Base-by-base conservation (phyloP, 345 rosid genomes). In the Eucalyptus pauciflora region DNA sequence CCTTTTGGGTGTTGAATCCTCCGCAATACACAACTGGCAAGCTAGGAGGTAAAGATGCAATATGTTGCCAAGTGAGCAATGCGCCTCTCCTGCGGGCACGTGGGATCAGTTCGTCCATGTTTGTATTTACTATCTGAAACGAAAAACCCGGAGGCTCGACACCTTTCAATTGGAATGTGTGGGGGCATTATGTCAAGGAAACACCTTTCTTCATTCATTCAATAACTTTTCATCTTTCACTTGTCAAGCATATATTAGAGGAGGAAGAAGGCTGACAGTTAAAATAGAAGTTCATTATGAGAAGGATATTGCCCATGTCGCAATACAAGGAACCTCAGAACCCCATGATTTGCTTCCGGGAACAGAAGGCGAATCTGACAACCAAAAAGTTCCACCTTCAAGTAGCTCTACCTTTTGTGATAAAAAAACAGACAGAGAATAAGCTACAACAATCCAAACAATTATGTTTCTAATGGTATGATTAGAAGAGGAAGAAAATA, bases 221-320 rank as follows among this genome's bases (percentile, higher is more conserved):
- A 41, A 76, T 41, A 76, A 76, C 15, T 41, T 76, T 20, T 22
- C 1, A 76, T 41, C 29, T 76, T 69, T 88, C 41, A 31, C 10
- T 69, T 20, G 31, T 25, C 85, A 46, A 62, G 49, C 86, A 85
- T 18, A 89, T 52, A n/a, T 16, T 37, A 50, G 37, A 50, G 43
- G 16, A 29, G 48, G 83, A 86, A 88, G 15, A 49, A 81, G 50
- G 52, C 41, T 43, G n/a, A 80, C 85, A 54, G 56, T 88, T 50
- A 71, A 85, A 87, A 52, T 86, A 49, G 25, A 87, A 16, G 80
- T 80, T 87, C 87, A 54, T 87, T 48, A 86, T 54, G 64, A 85
- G 86, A 93, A 96, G 99, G 99, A 98, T 98, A 98, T 98, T 58
- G 98, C 98, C 99, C 99, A 97, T 64, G 99, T 98, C 25, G 98